Evolutionary conservation across 306 rosid species (phyloP), one percentile per base, ranked within the genome.

Genomic region (Sicyos edulis): DNA sequence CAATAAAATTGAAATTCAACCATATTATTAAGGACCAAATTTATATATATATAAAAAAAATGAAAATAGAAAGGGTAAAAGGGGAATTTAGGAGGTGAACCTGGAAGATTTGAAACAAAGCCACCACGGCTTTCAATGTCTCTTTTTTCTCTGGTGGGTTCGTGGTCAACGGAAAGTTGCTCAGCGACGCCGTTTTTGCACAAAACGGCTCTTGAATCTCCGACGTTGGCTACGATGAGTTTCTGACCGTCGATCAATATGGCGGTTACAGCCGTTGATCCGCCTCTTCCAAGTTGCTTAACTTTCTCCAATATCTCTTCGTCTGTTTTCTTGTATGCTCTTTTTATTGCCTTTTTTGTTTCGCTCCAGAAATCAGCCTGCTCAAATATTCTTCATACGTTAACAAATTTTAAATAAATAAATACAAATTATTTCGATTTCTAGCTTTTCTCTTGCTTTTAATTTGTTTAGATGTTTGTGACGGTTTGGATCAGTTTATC

Each of bases 191-290:
- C 93, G 63, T 80, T 84, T 72, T 82, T 76, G 81, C 83, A 79
- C 12, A 86, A 52, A 71, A 88, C 87, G 65, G 90, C 90, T 63
- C 90, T 73, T 42, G 93, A 88, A 60, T 88, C 93, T 57, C 93
- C 93, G 32, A 88, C 90, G 64, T 88, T 88, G 54, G 85, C 93
- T 15, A 88, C 81, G 11, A 88, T 82, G 37, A 88, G 90, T 80
- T 86, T 84, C 74, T 74, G 83, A 10, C 87, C 90, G 47, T 86
- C 78, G 26, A 86, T 82, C 32, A 88, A 82, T 22, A 88, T 84
- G 40, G 86, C 93, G 54, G 90, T 88, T n/a, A 86, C 93, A 0
- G 93, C 91, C 12, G 93, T 88, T 32, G 93, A 88, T 44, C 93
- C 93, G 78, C 93, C 93, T 78, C 80, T 68, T 19, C 93, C 93